phyloP scores from a whole-genome alignment of 345 rosid genomes.

The Carallia brachiata region DNA sequence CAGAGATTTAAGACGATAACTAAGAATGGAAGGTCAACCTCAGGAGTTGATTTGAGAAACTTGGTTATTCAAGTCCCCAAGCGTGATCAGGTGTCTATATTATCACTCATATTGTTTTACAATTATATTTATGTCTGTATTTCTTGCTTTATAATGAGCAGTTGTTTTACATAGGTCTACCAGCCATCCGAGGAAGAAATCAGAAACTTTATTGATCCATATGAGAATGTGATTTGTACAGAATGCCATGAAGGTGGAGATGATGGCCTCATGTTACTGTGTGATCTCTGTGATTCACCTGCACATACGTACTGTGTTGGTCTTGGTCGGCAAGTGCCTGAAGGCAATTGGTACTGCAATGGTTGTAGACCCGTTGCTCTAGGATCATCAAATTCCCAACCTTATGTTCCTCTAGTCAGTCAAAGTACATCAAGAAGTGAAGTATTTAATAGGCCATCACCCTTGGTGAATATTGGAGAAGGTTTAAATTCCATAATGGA shows the following conservation, averaged over 20 bases:
- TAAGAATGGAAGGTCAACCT: constrained; percentile 69
- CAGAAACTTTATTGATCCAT: constrained; percentile 88
- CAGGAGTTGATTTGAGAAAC: constrained; percentile 78
- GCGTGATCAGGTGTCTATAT: constrained; percentile 83
- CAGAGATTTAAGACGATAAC: constrained; percentile 82
- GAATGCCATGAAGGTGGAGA: constrained; percentile 97
- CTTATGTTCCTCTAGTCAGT: constrained; percentile 47
- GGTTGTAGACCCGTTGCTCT: constrained; percentile 84
- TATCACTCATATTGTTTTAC: constrained; percentile 6
- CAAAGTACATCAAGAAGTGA: constrained; percentile 43
- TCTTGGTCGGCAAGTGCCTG: constrained; percentile 91
- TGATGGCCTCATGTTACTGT: constrained; percentile 94
- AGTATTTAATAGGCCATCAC: constrained; percentile 50
- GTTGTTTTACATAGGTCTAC: constrained; percentile 62
- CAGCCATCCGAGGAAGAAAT: constrained; percentile 98
- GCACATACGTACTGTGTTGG: constrained; percentile 99
- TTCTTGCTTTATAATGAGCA: constrained; percentile 17
- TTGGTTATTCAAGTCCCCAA: constrained; percentile 66
- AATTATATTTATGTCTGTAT: background rate
- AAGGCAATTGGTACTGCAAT: constrained; percentile 98
- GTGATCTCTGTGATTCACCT: constrained; percentile 97
- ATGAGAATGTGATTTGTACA: constrained; percentile 86
- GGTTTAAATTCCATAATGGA: constrained; percentile 44
- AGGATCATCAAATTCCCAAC: constrained; percentile 66
- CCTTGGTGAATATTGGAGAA: constrained; percentile 43